These are phyloP conservation scores for Beauveria caledonica DNA, from an alignment of 2,329 filamentous ascomycete genomes.

Conservation along the genomic window DNA sequence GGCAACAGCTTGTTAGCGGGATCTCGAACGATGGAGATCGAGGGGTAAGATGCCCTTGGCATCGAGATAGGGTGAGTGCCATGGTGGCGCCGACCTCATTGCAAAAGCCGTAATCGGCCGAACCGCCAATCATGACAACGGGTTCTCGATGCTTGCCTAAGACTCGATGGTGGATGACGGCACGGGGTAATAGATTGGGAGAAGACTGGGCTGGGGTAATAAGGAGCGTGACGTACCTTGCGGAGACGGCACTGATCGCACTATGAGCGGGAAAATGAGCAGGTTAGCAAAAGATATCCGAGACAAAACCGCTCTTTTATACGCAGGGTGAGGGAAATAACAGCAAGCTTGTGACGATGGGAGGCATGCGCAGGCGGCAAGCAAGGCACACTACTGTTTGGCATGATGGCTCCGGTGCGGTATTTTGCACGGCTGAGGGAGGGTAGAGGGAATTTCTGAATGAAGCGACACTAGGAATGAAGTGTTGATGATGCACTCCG, in stretches of 20 bases:
- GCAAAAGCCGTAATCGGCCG: background rate
- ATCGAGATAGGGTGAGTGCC: background rate
- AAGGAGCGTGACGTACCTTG: conserved; percentile 17
- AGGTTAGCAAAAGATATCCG: conserved; percentile 12
- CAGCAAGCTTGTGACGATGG: background rate
- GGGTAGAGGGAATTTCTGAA: background rate
- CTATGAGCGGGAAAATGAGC: conserved; percentile 15
- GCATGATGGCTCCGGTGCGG: background rate
- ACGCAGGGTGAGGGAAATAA: conserved; percentile 3
- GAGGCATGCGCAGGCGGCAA: background rate
- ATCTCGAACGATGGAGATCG: background rate
- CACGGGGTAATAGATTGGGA: background rate
- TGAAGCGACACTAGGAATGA: background rate
- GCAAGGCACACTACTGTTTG: background rate
- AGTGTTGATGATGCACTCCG: background rate
- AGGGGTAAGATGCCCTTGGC: background rate
- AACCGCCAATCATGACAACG: background rate
- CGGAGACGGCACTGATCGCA: conserved; percentile 26
- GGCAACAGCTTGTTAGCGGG: conserved; percentile 12
- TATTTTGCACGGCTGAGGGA: background rate
- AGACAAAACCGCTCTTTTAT: background rate
- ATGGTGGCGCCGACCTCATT: conserved; percentile 1
- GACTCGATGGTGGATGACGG: background rate
- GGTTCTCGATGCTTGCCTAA: background rate
- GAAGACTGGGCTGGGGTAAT: background rate